These are phyloP conservation scores for Fagopyrum tataricum DNA, from an alignment of 148 eudicot species.

Conservation along the genomic window DNA sequence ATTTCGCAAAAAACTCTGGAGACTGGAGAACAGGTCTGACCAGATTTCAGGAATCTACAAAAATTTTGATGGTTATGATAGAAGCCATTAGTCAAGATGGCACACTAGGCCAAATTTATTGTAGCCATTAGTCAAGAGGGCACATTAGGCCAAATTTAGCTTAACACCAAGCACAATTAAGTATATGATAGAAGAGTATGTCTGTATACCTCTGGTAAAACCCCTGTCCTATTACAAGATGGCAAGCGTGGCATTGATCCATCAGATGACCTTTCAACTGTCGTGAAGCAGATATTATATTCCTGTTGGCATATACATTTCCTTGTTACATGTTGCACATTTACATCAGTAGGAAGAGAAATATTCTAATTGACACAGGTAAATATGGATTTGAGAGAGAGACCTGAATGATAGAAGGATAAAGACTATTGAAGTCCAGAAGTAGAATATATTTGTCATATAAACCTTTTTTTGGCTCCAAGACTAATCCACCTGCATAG, in stretches of 20 bases:
- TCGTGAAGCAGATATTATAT: conserved; percentile 93
- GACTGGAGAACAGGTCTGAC: too few species aligned
- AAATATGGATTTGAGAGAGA: conserved; percentile 6
- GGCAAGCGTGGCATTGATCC: conserved; percentile 65
- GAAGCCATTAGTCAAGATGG: neutral
- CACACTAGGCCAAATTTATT: neutral
- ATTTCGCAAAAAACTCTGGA: too few species aligned
- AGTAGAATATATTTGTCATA: conserved; percentile 92
- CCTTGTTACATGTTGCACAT: conserved; percentile 1
- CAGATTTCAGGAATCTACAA: too few species aligned
- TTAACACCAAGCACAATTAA: too few species aligned
- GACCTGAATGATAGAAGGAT: conserved; percentile 98
- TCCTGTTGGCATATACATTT: conserved; percentile 40
- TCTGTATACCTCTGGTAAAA: conserved; percentile 76
- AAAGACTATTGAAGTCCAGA: conserved; percentile 98
- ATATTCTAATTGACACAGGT: neutral
- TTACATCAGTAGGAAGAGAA: neutral
- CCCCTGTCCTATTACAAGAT: conserved; percentile 58
- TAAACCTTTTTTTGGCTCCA: conserved; percentile 96
- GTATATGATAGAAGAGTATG: too few species aligned
- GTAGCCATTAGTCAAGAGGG: neutral
- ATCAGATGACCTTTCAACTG: conserved; percentile 71
- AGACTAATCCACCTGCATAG: conserved; percentile 90
- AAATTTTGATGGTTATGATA: too few species aligned
- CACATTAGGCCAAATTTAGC: neutral